Conservation (phyloP, 768 basidiomycete species). For the Auriculariales sp. region DNA sequence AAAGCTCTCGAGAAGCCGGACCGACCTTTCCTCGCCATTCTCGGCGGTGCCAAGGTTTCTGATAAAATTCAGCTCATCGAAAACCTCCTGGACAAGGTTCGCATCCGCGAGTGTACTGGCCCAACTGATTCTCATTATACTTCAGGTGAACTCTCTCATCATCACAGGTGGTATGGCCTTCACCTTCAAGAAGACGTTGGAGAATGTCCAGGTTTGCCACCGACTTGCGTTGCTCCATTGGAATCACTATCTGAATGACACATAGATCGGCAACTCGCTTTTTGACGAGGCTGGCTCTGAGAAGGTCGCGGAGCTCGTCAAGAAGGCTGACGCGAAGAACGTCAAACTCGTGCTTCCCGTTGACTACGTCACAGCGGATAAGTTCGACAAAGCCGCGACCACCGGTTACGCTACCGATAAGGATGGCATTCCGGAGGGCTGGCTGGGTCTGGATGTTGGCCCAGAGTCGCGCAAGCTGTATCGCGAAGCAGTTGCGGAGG, state of each 20-base stretch:
- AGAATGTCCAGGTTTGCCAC: slow-evolving; percentile 47
- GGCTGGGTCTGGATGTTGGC: slow-evolving; percentile 93
- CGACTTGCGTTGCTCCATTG: background rate
- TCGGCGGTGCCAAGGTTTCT: slow-evolving; percentile 96
- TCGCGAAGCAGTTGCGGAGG: slow-evolving; percentile 60
- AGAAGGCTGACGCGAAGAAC: slow-evolving; percentile 83
- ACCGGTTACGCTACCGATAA: slow-evolving; percentile 61
- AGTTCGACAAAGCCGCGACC: slow-evolving; percentile 88
- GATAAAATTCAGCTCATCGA: slow-evolving; percentile 99
- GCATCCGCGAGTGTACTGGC: background rate
- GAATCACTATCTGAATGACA: background rate
- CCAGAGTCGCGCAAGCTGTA: slow-evolving; percentile 71
- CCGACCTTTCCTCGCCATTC: slow-evolving; percentile 91
- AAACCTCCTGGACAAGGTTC: slow-evolving; percentile 91
- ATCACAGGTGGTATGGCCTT: slow-evolving; percentile 98
- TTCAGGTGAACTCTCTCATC: slow-evolving; percentile 83
- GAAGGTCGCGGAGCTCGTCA: slow-evolving; percentile 70
- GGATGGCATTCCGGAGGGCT: slow-evolving; percentile 80
- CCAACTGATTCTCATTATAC: slow-evolving; percentile 2
- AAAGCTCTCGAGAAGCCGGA: slow-evolving; percentile 93
- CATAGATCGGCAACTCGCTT: slow-evolving; percentile 84
- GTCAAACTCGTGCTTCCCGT: slow-evolving; percentile 93
- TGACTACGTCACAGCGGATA: slow-evolving; percentile 88
- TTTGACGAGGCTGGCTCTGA: slow-evolving; percentile 81
- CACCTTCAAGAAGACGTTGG: slow-evolving; percentile 93